phyloP scores from a whole-genome alignment of 169 alveolate genomes.

The Theileria orientalis region DNA sequence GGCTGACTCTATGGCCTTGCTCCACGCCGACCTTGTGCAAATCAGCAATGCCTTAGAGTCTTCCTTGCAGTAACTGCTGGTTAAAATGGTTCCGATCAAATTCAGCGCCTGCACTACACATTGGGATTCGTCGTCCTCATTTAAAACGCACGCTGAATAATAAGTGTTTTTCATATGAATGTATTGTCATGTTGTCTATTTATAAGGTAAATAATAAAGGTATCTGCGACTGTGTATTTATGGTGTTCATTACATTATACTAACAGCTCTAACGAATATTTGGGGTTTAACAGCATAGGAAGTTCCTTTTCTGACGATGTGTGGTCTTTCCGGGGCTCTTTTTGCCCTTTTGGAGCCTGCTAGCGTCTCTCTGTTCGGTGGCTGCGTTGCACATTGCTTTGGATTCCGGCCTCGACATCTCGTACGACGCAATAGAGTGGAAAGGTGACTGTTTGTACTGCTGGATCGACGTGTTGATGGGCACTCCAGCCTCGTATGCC shows the following conservation, averaged over 20 bases:
- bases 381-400: not conserved
- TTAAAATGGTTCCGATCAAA: slow-evolving; percentile 24
- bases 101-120: slow-evolving; percentile 23
- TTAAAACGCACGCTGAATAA: not conserved
- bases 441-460: slow-evolving; percentile 16
- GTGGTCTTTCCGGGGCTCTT: slow-evolving; percentile 23
- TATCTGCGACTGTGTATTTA: not conserved
- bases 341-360: slow-evolving; percentile 12
- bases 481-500: slow-evolving; percentile 31
- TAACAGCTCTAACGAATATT: too few species aligned
- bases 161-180: not conserved
- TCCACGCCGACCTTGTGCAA: slow-evolving; percentile 5
- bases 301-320: slow-evolving; percentile 57
- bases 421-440: slow-evolving; percentile 43
- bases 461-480: slow-evolving; percentile 14
- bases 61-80: slow-evolving; percentile 12
- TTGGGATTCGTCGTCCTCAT: slow-evolving; percentile 12
- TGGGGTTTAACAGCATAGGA: slow-evolving; percentile 50
- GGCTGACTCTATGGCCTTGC: not conserved
- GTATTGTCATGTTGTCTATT: not conserved
- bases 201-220: not conserved
- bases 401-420: slow-evolving; percentile 24
- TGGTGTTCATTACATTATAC: not conserved
- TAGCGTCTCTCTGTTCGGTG: slow-evolving; percentile 3
- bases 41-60: slow-evolving; percentile 26